Evolutionary conservation across 2,329 filamentous ascomycete species (phyloP).

Genomic region (Xylaria sp.): DNA sequence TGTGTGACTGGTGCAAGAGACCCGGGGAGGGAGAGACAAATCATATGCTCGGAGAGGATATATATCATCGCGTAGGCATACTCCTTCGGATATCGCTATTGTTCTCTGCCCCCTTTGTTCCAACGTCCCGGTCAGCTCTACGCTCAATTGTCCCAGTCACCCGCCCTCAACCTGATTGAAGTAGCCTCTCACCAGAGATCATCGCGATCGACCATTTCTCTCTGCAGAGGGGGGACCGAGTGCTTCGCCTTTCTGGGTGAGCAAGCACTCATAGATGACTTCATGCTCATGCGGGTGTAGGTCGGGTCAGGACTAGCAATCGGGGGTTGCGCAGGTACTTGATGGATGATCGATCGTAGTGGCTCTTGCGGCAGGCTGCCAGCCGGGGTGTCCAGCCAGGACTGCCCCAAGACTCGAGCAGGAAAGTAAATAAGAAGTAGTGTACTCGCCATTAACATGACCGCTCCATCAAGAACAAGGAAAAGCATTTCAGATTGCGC

Average conservation of each 20-base stretch:
- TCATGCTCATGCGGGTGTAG: conserved; percentile 38
- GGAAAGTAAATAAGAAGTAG: conserved; percentile 45
- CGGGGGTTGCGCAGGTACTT: conserved; percentile 38
- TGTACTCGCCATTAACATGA: conserved; percentile 42
- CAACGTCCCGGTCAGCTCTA: neutral
- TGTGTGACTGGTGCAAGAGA: neutral
- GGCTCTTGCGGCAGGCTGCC: conserved; percentile 35
- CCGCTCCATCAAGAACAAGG: conserved; percentile 46
- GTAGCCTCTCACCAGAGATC: conserved; percentile 45
- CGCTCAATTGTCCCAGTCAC: neutral
- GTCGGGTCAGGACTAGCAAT: conserved; percentile 36
- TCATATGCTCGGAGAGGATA: neutral
- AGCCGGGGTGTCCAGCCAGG: conserved; percentile 35
- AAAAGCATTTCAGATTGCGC: conserved; percentile 45
- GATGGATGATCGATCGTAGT: conserved; percentile 35
- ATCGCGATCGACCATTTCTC: conserved; percentile 48
- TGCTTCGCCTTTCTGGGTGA: conserved; percentile 35
- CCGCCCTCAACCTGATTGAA: neutral
- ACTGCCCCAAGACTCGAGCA: conserved; percentile 42
- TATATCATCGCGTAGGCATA: neutral
- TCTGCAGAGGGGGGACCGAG: conserved; percentile 32
- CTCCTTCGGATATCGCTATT: neutral
- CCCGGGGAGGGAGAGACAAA: neutral
- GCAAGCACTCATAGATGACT: conserved; percentile 25
- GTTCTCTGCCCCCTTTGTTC: neutral